Evolutionary conservation across 2,329 filamentous ascomycete genomes (phyloP), one percentile per base, ranked within the genome.

Genomic region (Pseudomassariella vexata): DNA sequence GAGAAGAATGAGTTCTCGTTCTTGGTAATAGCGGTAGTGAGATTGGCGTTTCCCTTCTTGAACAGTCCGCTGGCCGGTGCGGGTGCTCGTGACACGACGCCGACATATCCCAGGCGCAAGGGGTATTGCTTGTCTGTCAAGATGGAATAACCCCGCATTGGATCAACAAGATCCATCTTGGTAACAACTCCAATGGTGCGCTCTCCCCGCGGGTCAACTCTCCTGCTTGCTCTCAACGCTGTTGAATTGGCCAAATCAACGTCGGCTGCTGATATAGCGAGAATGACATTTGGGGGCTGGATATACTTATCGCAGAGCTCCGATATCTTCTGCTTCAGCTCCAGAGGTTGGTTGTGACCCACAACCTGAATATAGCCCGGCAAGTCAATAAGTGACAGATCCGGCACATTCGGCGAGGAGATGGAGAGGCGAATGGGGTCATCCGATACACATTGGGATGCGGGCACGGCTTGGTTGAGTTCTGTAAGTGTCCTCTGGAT

Each of bases 261-360:
- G 59, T 98, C 92, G 16, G 92, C 92, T 2, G 94, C 92, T 2
- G 94, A 98, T 41, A 98, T 96, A 23, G 92, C 92, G 6, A 98
- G 71, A 40, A 98, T 95, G 45, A 98, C 83, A 52, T 98, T 98
- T 0, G 94, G 92, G 5, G 89, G 67, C 53, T 94, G 86, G 31
- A 98, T 98, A 52, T 98, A 98, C 63, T 95, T 96, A 60, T 98
- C 92, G 56, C 92, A 98, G 9, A 98, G 77, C 49, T 95, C 88
- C 3, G 85, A 77, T 41, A 98, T 98, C 64, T 94, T 95, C 52
- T 94, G 85, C 62, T 96, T 96, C 33, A 98, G 66, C 58, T 95
- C 82, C 4, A 82, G 65, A 0, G 92, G 92, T 50, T 98, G 92
- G 47, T 95, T 87, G 32, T 87, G 79, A 10, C 89, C 89, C 9